A percentile compares a stretch with the other conserved stretches of the same genome.
Conservation (phyloP, 768 basidiomycete species). For the Tricholoma sp. region DNA sequence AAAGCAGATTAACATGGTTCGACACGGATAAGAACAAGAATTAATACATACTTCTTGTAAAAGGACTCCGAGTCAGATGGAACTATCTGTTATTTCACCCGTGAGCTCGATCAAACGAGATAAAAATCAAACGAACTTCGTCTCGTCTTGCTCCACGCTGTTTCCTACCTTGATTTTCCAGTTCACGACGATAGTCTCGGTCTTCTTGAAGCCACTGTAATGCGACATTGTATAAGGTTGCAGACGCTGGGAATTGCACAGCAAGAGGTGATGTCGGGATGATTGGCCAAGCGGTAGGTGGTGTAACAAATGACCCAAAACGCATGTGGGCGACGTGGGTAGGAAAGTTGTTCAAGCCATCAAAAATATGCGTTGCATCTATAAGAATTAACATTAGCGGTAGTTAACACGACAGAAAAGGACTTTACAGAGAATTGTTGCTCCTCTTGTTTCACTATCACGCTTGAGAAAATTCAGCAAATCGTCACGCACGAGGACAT, state of each 20-base stretch:
- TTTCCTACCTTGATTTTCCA: constrained; percentile 56
- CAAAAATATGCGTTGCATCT: constrained; percentile 98
- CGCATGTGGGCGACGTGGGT: constrained; percentile 93
- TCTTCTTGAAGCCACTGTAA: constrained; percentile 88
- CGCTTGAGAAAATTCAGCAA: constrained; percentile 82
- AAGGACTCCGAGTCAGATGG: constrained; percentile 80
- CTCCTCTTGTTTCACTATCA: constrained; percentile 73
- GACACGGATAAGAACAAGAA: background rate
- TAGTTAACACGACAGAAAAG: constrained; percentile 3
- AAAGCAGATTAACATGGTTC: background rate
- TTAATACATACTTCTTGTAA: constrained; percentile 60
- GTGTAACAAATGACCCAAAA: constrained; percentile 66
- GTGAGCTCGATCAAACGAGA: background rate
- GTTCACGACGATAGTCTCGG: constrained; percentile 52
- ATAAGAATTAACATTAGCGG: constrained; percentile 4
- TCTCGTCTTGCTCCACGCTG: constrained; percentile 54
- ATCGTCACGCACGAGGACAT: constrained; percentile 90
- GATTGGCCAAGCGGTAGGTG: constrained; percentile 70
- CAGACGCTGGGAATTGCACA: constrained; percentile 17
- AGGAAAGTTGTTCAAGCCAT: constrained; percentile 87
- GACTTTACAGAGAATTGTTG: constrained; percentile 80
- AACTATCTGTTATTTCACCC: constrained; percentile 33
- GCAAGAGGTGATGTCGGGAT: constrained; percentile 17
- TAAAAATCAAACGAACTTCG: constrained; percentile 34
- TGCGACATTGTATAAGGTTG: constrained; percentile 64